A percentile compares a stretch with the other conserved stretches of the same genome.
Conservation (phyloP, 2,329 filamentous ascomycete genomes). For the Epichloe coenophiala region DNA sequence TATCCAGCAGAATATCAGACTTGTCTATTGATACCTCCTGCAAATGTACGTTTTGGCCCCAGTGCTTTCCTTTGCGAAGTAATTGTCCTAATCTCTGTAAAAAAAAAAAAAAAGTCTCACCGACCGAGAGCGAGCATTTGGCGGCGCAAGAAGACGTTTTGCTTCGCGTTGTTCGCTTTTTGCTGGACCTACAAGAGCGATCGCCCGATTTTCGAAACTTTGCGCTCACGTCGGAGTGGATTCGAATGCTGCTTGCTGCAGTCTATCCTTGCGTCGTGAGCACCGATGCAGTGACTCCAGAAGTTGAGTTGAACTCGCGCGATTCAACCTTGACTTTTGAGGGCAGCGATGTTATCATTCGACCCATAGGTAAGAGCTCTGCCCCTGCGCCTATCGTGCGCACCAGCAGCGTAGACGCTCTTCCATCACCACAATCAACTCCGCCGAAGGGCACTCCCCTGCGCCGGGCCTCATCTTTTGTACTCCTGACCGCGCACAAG, state of each 20-base stretch:
- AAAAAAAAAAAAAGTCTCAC: slow-evolving; percentile 10
- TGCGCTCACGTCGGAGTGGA: slow-evolving; percentile 63
- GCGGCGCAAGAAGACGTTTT: slow-evolving; percentile 48
- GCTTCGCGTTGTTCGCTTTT: slow-evolving; percentile 63
- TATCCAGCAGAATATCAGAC: not conserved
- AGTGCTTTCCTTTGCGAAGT: not conserved
- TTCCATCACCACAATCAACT: slow-evolving; percentile 32
- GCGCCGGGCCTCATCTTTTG: slow-evolving; percentile 77
- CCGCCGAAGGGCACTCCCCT: slow-evolving; percentile 47
- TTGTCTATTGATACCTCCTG: not conserved
- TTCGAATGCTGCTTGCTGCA: slow-evolving; percentile 63
- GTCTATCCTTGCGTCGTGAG: slow-evolving; percentile 83
- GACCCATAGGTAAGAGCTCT: slow-evolving; percentile 48
- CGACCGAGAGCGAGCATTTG: slow-evolving; percentile 33
- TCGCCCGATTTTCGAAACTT: slow-evolving; percentile 75
- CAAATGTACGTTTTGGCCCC: not conserved
- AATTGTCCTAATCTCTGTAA: not conserved
- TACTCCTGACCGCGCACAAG: slow-evolving; percentile 65
- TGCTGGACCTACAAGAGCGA: slow-evolving; percentile 64
- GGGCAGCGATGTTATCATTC: slow-evolving; percentile 71
- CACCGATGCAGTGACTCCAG: slow-evolving; percentile 67
- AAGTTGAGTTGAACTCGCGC: slow-evolving; percentile 75
- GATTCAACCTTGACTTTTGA: slow-evolving; percentile 74
- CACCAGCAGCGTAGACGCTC: slow-evolving; percentile 46
- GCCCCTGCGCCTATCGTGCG: slow-evolving; percentile 58